Conservation (phyloP, 1,139 yeast genomes). For the Spathaspora sp. region DNA sequence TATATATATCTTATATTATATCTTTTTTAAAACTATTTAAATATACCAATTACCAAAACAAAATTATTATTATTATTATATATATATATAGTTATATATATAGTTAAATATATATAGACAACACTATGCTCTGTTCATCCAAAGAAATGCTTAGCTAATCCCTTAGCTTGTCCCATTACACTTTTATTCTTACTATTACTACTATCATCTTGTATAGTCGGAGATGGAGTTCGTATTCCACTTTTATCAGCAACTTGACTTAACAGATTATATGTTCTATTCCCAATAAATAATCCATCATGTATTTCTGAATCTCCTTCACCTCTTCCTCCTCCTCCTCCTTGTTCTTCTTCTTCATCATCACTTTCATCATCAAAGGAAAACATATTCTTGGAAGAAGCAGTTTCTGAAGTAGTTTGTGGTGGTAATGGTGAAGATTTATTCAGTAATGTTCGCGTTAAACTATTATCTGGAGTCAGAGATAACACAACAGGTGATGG, state of each 20-base stretch:
- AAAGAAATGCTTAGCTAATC: conserved; percentile 37
- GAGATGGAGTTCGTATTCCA: conserved; percentile 37
- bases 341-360: conserved; percentile 26
- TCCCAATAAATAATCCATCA: conserved; percentile 5
- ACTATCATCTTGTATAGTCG: conserved; percentile 7
- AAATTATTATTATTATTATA: no score
- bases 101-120: no score
- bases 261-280: conserved; percentile 38
- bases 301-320: no score
- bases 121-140: conserved; percentile 21
- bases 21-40: no score
- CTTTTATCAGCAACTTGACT: conserved; percentile 53
- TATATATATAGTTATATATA: no score
- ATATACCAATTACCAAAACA: not conserved
- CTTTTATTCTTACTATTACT: conserved; percentile 15
- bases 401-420: conserved; percentile 46
- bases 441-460: conserved; percentile 20
- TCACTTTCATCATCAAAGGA: conserved; percentile 31
- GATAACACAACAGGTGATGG: not conserved
- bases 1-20: no score
- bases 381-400: conserved; percentile 27
- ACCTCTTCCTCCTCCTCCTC: conserved; percentile 20
- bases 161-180: conserved; percentile 41
- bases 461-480: conserved; percentile 4
- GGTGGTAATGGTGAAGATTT: conserved; percentile 48